Conservation (phyloP, 257 asterid species). For the Eucommia ulmoides region DNA sequence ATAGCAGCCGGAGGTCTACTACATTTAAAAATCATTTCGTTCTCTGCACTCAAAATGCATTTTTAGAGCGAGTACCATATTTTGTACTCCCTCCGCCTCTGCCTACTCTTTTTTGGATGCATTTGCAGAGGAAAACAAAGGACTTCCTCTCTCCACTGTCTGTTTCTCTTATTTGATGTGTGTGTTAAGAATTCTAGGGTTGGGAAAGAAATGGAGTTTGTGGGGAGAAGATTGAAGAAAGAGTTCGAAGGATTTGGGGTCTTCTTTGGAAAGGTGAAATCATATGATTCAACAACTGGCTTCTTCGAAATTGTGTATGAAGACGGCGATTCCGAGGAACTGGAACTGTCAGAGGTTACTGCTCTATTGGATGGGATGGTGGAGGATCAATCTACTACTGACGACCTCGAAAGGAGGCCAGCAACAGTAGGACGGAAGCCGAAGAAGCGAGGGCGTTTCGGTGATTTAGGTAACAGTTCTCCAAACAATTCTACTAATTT, state of each 20-base stretch:
- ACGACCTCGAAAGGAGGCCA: conserved; percentile 10
- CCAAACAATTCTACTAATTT: conserved; percentile 14
- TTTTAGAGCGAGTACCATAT: too few relatives aligned
- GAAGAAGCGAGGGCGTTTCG: conserved; percentile 30
- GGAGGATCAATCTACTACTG: conserved; percentile 12
- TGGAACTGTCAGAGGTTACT: conserved; percentile 33
- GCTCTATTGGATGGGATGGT: conserved; percentile 20
- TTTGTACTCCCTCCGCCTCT: too few relatives aligned
- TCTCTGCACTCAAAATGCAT: too few relatives aligned
- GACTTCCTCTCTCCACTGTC: too few relatives aligned
- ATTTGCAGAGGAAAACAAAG: too few relatives aligned
- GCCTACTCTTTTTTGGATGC: too few relatives aligned
- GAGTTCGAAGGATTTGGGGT: conserved; percentile 34
- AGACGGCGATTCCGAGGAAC: conserved; percentile 56
- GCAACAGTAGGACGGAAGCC: conserved; percentile 21
- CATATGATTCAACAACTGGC: conserved; percentile 38
- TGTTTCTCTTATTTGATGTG: too few relatives aligned
- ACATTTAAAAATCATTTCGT: too few relatives aligned
- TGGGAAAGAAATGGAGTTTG: conserved; percentile 55
- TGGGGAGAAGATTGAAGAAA: conserved; percentile 66
- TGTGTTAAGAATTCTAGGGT: too few relatives aligned
- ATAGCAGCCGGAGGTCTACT: too few relatives aligned
- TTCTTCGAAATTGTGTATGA: conserved; percentile 52
- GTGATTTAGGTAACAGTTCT: conserved; percentile 19
- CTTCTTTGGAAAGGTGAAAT: conserved; percentile 36